Conservation (phyloP, 2,329 filamentous ascomycete genomes). For the Tympanopsis confertula region DNA sequence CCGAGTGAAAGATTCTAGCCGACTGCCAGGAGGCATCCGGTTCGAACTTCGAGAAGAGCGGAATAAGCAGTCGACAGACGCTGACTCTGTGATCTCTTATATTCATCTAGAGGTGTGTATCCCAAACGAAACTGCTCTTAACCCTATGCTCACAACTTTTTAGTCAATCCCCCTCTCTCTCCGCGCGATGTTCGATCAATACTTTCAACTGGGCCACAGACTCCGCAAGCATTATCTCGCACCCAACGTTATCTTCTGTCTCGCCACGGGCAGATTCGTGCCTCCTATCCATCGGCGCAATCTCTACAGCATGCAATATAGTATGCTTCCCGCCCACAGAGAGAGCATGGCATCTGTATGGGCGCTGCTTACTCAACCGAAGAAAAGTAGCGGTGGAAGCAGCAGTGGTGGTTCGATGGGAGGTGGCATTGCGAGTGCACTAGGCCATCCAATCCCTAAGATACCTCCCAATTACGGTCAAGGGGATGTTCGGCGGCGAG, state of each 20-base stretch:
- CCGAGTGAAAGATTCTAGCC: slow-evolving; percentile 78
- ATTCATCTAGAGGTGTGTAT: slow-evolving; percentile 68
- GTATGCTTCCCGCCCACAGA: slow-evolving; percentile 79
- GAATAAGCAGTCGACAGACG: slow-evolving; percentile 25
- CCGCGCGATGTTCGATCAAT: slow-evolving; percentile 91
- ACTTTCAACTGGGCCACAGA: slow-evolving; percentile 85
- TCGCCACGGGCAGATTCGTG: slow-evolving; percentile 83
- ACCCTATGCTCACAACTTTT: not conserved
- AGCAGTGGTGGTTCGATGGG: not conserved
- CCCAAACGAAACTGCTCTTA: not conserved
- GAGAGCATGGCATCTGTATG: slow-evolving; percentile 79
- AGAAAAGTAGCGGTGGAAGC: not conserved
- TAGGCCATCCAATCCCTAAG: not conserved
- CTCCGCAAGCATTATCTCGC: slow-evolving; percentile 93
- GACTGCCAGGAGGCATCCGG: slow-evolving; percentile 78
- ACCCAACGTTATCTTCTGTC: slow-evolving; percentile 73
- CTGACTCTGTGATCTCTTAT: slow-evolving; percentile 59
- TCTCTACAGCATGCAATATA: slow-evolving; percentile 92
- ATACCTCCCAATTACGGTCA: not conserved
- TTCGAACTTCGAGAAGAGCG: slow-evolving; percentile 78
- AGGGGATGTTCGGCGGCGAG: not conserved
- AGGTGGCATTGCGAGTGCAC: not conserved
- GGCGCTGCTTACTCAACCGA: slow-evolving; percentile 36
- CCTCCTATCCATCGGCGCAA: slow-evolving; percentile 91
- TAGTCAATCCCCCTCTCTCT: slow-evolving; percentile 82